These are phyloP conservation scores for Fusarium napiforme DNA, from an alignment of 2,329 filamentous ascomycete genomes.

Conservation along the genomic window DNA sequence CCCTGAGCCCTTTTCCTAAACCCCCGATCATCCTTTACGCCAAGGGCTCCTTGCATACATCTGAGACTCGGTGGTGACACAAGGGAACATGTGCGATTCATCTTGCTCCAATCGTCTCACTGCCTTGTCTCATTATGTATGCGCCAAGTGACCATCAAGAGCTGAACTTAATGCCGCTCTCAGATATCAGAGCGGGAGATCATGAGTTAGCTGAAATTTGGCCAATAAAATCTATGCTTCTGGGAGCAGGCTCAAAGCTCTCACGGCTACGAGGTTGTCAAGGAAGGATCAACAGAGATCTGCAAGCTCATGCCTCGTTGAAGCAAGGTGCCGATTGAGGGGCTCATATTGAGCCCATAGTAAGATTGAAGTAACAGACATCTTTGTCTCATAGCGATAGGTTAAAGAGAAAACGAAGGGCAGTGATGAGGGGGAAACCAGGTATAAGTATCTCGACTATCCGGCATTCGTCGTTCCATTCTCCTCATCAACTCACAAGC, in stretches of 20 bases:
- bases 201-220: neutral
- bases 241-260: no score
- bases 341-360: no score
- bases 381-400: neutral
- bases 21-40: neutral
- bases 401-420: neutral
- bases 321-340: neutral
- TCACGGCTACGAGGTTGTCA: neutral
- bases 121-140: no score
- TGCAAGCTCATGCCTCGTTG: no score
- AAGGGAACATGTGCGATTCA: neutral
- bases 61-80: neutral
- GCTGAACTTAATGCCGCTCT: neutral
- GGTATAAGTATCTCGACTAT: neutral
- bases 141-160: neutral
- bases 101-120: neutral
- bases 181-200: neutral
- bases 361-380: neutral
- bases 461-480: accelerated
- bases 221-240: neutral
- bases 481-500: neutral
- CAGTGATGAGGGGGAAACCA: no score
- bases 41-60: neutral
- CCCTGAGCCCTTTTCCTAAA: neutral
- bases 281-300: no score